phyloP scores from a whole-genome alignment of 192 early-diverging fungal species.

The Linnemannia schmuckeri region DNA sequence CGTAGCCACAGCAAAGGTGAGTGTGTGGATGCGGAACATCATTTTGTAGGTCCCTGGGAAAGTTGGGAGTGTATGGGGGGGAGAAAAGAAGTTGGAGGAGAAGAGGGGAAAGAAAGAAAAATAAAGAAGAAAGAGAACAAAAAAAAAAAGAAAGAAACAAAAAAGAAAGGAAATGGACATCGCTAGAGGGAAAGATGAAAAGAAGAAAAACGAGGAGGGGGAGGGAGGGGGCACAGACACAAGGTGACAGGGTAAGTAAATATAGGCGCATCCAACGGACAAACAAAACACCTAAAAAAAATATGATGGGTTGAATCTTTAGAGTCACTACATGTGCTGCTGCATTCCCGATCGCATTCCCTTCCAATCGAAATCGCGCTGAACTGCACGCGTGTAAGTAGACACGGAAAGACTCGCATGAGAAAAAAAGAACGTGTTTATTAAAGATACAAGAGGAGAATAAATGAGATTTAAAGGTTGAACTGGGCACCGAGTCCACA shows the following conservation, averaged over 20 bases:
- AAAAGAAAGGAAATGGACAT: neutral
- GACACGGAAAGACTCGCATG: neutral
- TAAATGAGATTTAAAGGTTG: neutral
- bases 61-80: neutral
- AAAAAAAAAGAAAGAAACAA: neutral
- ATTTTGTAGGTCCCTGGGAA: neutral
- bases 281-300: no score
- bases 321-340: neutral
- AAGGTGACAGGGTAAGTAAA: neutral
- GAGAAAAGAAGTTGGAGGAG: neutral
- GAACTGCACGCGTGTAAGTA: neutral
- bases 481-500: constrained; percentile 31
- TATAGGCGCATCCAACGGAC: neutral
- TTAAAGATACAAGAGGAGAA: neutral
- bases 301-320: no score
- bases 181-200: no score
- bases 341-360: neutral
- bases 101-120: neutral
- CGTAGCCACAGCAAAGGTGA: neutral
- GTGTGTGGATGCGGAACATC: neutral
- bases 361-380: neutral
- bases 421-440: neutral
- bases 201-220: no score
- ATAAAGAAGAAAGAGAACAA: neutral
- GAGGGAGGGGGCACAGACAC: neutral